These are phyloP conservation scores for Firmiana major DNA, from an alignment of 345 rosid species.

Conservation along the genomic window DNA sequence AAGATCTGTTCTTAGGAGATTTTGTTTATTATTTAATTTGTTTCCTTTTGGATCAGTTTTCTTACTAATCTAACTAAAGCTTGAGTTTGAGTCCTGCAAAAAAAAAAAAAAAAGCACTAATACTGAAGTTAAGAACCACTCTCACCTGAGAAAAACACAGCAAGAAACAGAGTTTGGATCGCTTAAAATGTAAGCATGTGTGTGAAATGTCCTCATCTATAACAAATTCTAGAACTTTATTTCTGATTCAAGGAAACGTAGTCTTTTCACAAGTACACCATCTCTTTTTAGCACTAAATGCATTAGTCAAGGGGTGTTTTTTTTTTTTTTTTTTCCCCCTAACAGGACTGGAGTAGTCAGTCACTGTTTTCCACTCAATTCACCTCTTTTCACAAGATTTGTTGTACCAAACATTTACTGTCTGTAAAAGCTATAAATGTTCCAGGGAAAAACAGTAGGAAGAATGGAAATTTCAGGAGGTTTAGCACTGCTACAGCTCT, in stretches of 20 bases:
- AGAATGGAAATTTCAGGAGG: constrained; percentile 35
- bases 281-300: no score
- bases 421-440: not conserved
- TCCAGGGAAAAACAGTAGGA: constrained; percentile 39
- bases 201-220: no score
- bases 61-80: not conserved
- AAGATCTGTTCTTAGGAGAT: not conserved
- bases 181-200: not conserved
- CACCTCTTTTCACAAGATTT: not conserved
- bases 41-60: not conserved
- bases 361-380: not conserved
- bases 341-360: no score
- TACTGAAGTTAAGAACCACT: not conserved
- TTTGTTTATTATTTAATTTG: not conserved
- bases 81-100: not conserved
- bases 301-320: no score
- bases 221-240: no score
- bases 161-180: not conserved
- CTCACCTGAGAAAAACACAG: not conserved
- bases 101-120: not conserved
- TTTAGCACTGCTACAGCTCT: constrained; percentile 58
- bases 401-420: not conserved
- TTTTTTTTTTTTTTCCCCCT: no score
- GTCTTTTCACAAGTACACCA: no score
- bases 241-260: no score